Percentiles rank a stretch among this genome's conserved stretches.
phyloP scores from a whole-genome alignment of 139 green algal species.

The Microglena sp. region DNA sequence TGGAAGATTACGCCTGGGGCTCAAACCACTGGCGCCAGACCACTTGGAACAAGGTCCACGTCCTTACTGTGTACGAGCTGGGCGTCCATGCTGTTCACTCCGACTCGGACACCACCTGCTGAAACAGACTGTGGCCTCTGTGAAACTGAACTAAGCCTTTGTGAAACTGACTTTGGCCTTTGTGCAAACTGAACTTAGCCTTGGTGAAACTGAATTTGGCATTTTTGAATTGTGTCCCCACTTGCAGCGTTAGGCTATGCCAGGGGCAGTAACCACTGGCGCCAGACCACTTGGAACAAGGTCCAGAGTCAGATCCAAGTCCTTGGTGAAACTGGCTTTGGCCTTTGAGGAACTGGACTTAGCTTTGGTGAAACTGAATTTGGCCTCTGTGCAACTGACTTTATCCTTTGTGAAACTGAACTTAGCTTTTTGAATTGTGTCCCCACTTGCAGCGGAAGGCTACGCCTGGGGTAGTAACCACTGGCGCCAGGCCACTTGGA shows the following conservation, averaged over 20 bases:
- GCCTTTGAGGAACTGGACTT: too few relatives aligned
- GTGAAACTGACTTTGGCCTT: too few relatives aligned
- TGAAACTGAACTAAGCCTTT: too few relatives aligned
- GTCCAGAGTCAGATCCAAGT: slow-evolving; percentile 1
- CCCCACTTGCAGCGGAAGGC: slow-evolving; percentile 4
- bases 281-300: background rate
- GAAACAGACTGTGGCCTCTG: too few relatives aligned
- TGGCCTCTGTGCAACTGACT: too few relatives aligned
- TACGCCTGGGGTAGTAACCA: slow-evolving; percentile 22
- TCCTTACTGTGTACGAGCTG: slow-evolving; percentile 20
- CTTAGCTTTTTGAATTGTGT: too few relatives aligned
- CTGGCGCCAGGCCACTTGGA: slow-evolving; percentile 25
- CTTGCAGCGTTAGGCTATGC: background rate
- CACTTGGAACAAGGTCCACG: slow-evolving; percentile 32
- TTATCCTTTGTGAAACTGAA: too few relatives aligned
- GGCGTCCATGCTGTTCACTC: slow-evolving; percentile 19
- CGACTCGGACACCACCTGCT: slow-evolving; percentile 21
- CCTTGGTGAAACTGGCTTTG: too few relatives aligned
- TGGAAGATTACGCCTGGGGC: slow-evolving; percentile 14
- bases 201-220: too few relatives aligned
- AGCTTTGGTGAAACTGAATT: too few relatives aligned
- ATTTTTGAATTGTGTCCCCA: too few relatives aligned
- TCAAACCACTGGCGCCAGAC: slow-evolving; percentile 17
- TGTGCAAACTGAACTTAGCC: too few relatives aligned
- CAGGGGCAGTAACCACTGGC: background rate